Base-by-base conservation (phyloP, 2,329 filamentous ascomycete species). In the Phaeosphaeria sp. region DNA sequence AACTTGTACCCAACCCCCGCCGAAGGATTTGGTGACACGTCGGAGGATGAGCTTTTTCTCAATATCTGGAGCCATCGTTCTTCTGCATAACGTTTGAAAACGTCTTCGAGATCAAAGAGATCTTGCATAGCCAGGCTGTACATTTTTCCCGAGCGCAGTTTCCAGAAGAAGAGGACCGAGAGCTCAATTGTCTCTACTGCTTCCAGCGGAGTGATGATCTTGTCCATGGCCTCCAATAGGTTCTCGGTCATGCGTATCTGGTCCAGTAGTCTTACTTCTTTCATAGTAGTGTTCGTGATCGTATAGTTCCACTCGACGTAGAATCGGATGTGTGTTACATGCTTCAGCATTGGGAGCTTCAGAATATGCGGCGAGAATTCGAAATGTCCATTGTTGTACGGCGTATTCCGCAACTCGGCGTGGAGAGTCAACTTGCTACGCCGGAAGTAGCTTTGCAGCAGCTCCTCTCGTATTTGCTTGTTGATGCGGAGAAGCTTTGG, bases 281-380 rank as follows among this genome's bases (percentile, higher is more conserved):
- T 59, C 13, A 48, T 49, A 8, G 66, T 68, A 13, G 66, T 63
- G 30, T 64, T 68, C 21, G 65, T 61, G 36, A 68, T 60, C 6
- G 65, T 69, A 57, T 74, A 76, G 36, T 75, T 73, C 73, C 73
- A 77, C 51, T 76, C 72, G 1, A 76, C 67, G 51, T 75, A 77
- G 53, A 77, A 72, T 3, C 72, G 63, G 8, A 74, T 65, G 39
- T 74, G 71, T 1, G 69, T 71, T 15, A 73, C 62, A 20, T 66
- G 63, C 30, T 67, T 59, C 18, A 75, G 58, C 62, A 76, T 71
- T 0, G 68, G 66, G 1, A 77, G 57, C 25, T 65, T 53, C 17
- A 74, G 46, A n/a, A 77, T 69, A 27, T 77, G 74, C 3, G 74
- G 74, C 0, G 70, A 73, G 59, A 70, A 75, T 20, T 73, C 67